A percentile compares a stretch with the other conserved stretches of the same genome.
phyloP scores from a whole-genome alignment of 2,329 filamentous ascomycete genomes.

The Bipolaris sorokiniana region DNA sequence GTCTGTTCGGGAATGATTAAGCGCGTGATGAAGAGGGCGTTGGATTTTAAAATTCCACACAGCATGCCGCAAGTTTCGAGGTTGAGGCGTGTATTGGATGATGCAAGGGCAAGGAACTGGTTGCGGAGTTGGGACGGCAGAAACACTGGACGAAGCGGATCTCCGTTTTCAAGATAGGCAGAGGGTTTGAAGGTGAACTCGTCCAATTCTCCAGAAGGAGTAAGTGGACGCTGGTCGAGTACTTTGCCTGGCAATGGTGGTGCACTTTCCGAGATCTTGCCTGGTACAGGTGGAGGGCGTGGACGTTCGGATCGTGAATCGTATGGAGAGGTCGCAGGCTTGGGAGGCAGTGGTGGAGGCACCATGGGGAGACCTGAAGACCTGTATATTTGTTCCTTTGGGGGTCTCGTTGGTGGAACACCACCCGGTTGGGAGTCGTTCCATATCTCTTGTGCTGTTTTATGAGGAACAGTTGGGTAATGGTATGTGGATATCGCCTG shows the following conservation, averaged over 20 bases:
- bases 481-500: slow-evolving; percentile 46
- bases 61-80: slow-evolving; percentile 96
- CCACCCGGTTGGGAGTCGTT: slow-evolving; percentile 26
- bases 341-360: slow-evolving; percentile 40
- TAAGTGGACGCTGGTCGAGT: slow-evolving; percentile 39
- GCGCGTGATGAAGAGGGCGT: slow-evolving; percentile 88
- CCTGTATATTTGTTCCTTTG: slow-evolving; percentile 39
- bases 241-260: slow-evolving; percentile 45
- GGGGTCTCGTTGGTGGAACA: slow-evolving; percentile 50
- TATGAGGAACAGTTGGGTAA: slow-evolving; percentile 55
- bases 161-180: slow-evolving; percentile 88
- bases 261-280: slow-evolving; percentile 31
- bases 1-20: slow-evolving; percentile 91
- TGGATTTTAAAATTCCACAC: slow-evolving; percentile 87
- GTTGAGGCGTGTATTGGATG: slow-evolving; percentile 77
- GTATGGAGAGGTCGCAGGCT: slow-evolving; percentile 29
- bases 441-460: slow-evolving; percentile 46
- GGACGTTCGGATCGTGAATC: slow-evolving; percentile 18
- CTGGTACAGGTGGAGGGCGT: slow-evolving; percentile 38
- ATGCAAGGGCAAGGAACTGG: slow-evolving; percentile 75
- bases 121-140: slow-evolving; percentile 76
- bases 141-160: slow-evolving; percentile 85
- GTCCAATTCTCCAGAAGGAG: slow-evolving; percentile 54
- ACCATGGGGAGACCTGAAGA: slow-evolving; percentile 29
- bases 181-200: slow-evolving; percentile 82